A percentile compares a stretch with the other conserved stretches of the same genome.
phyloP scores from a whole-genome alignment of 345 rosid species.

The Aquilaria sinensis region DNA sequence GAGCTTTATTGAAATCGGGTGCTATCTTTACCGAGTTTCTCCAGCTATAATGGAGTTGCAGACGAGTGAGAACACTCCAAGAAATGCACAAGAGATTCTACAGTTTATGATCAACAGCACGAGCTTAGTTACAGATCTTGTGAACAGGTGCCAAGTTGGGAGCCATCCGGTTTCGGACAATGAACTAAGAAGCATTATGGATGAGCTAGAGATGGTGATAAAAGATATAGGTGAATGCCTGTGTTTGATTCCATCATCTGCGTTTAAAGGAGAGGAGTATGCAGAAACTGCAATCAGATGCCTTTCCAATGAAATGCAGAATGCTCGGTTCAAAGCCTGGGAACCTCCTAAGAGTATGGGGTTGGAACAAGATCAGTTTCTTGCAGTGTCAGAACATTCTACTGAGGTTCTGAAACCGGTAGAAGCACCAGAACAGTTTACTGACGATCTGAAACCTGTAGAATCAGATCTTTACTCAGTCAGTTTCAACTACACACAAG shows the following conservation, averaged over 20 bases:
- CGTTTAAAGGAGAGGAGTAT: slow-evolving; percentile 41
- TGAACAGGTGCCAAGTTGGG: slow-evolving; percentile 21
- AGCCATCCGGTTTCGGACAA: slow-evolving; percentile 23
- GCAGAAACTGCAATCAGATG: slow-evolving; percentile 47
- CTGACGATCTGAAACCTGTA: slow-evolving; percentile 10
- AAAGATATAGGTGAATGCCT: slow-evolving; percentile 53
- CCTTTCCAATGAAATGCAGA: slow-evolving; percentile 70
- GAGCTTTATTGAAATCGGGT: slow-evolving; percentile 40
- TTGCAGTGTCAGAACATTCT: slow-evolving; percentile 7
- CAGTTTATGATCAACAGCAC: slow-evolving; percentile 43
- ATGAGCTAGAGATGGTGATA: slow-evolving; percentile 37
- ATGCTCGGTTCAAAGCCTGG: slow-evolving; percentile 26
- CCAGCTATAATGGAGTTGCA: slow-evolving; percentile 66
- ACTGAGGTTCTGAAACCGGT: slow-evolving; percentile 16
- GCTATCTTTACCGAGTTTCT: slow-evolving; percentile 64
- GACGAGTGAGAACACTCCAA: slow-evolving; percentile 27
- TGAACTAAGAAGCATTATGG: slow-evolving; percentile 32
- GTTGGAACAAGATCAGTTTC: too few relatives aligned
- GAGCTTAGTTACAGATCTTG: slow-evolving; percentile 40
- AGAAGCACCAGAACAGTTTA: slow-evolving; percentile 11
- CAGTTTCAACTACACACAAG: slow-evolving; percentile 27
- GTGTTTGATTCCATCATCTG: slow-evolving; percentile 55
- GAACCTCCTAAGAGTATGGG: slow-evolving; percentile 7
- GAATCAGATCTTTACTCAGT: slow-evolving; percentile 70
- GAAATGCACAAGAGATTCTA: slow-evolving; percentile 37